phyloP scores from a whole-genome alignment of 345 rosid genomes.

The Eucalyptus pauciflora region DNA sequence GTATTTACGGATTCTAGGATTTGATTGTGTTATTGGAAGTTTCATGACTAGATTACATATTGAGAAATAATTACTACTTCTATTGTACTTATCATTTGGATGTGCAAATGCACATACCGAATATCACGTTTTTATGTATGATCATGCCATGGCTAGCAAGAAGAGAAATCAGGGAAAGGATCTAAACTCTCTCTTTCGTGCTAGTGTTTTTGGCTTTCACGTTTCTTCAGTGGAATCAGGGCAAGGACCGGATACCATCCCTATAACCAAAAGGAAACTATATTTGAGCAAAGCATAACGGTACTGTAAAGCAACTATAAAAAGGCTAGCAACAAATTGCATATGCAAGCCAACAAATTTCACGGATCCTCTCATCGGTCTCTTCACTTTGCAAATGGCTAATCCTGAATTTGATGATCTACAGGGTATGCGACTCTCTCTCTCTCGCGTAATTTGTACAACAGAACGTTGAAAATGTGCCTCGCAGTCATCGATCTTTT shows the following conservation, averaged over 20 bases:
- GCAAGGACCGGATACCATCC: neutral
- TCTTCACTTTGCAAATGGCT: constrained; percentile 3
- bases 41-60: neutral
- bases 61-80: neutral
- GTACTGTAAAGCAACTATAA: neutral
- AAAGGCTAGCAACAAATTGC: neutral
- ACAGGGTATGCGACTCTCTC: neutral
- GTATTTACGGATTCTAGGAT: neutral
- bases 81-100: neutral
- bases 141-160: neutral
- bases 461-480: neutral
- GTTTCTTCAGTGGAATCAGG: neutral
- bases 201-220: neutral
- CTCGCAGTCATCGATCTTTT: neutral
- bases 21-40: neutral
- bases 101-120: neutral
- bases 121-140: neutral
- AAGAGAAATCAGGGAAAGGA: neutral
- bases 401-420: neutral
- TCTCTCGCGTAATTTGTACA: neutral
- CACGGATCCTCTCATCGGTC: neutral
- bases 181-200: neutral
- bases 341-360: neutral
- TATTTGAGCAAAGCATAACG: neutral
- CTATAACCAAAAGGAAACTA: neutral